These are phyloP conservation scores for Gossypium bickii DNA, from an alignment of 345 rosid genomes.

Conservation along the genomic window DNA sequence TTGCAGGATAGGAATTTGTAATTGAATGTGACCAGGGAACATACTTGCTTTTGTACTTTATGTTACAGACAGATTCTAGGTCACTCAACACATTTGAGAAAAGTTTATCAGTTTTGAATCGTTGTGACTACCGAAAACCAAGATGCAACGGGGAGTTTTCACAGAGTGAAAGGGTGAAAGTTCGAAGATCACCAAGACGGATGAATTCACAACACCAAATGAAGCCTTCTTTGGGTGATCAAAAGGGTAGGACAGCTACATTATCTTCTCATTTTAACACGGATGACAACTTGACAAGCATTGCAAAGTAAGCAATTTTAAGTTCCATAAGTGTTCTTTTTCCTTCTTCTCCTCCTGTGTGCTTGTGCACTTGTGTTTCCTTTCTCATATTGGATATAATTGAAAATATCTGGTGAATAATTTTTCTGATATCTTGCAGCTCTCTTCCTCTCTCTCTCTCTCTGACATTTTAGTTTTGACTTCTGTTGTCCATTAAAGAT, in stretches of 20 bases:
- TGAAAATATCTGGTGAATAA: not conserved
- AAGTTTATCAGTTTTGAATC: slow-evolving; percentile 31
- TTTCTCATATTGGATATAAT: not conserved
- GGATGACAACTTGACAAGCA: slow-evolving; percentile 21
- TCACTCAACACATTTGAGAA: slow-evolving; percentile 30
- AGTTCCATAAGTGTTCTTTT: not conserved
- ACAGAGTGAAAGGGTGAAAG: slow-evolving; percentile 19
- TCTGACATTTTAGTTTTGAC: not conserved
- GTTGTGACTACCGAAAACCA: slow-evolving; percentile 16
- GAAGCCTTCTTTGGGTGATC: slow-evolving; percentile 20
- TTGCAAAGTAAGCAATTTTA: slow-evolving; percentile 33
- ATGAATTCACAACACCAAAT: slow-evolving; percentile 23
- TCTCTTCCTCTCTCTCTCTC: not conserved
- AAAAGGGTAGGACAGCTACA: slow-evolving; percentile 28
- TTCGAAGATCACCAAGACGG: slow-evolving; percentile 32
- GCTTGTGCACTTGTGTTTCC: not conserved
- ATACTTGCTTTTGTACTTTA: slow-evolving; percentile 16
- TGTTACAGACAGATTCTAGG: slow-evolving; percentile 44
- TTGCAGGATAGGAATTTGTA: not conserved
- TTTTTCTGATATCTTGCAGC: not conserved
- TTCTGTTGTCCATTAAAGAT: slow-evolving; percentile 8
- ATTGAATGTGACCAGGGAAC: not conserved
- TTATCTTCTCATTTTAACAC: slow-evolving; percentile 21
- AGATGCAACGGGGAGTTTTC: slow-evolving; percentile 28
- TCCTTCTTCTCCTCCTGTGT: not conserved